Evolutionary conservation across 2,329 filamentous ascomycete species (phyloP).

Genomic region (Achaetomium macrosporum): DNA sequence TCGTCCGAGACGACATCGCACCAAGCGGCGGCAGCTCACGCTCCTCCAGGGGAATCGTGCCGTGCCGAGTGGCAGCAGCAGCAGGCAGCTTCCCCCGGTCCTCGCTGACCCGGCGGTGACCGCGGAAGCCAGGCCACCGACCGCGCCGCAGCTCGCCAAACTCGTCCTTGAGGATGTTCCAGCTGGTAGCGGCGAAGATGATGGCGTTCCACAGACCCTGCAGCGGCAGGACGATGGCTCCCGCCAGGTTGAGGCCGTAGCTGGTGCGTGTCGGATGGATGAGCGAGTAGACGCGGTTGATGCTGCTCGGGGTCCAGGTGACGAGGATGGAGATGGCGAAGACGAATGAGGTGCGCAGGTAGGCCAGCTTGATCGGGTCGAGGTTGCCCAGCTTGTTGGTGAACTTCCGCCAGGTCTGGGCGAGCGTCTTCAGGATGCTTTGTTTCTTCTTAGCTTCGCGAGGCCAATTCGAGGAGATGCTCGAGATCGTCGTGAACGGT

Average conservation of each 20-base stretch:
- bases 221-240: slow-evolving; percentile 66
- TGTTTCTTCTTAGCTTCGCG: background rate
- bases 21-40: background rate
- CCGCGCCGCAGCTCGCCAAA: slow-evolving; percentile 1
- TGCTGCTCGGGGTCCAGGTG: slow-evolving; percentile 60
- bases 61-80: background rate
- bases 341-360: slow-evolving; percentile 55
- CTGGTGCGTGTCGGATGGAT: slow-evolving; percentile 46
- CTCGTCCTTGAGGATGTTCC: slow-evolving; percentile 33
- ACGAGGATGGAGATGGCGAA: slow-evolving; percentile 56
- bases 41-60: background rate
- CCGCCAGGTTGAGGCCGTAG: slow-evolving; percentile 63
- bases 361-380: slow-evolving; percentile 56
- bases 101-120: background rate
- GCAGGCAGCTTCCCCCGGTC: background rate
- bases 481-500: slow-evolving; percentile 21
- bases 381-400: slow-evolving; percentile 34
- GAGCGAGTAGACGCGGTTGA: slow-evolving; percentile 69
- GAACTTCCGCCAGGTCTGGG: slow-evolving; percentile 23
- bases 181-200: slow-evolving; percentile 67
- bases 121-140: background rate
- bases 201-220: slow-evolving; percentile 78
- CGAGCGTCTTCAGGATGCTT: background rate
- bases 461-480: slow-evolving; percentile 23
- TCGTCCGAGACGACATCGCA: background rate